Conservation (phyloP, 345 rosid genomes). For the Hibiscus trionum region DNA sequence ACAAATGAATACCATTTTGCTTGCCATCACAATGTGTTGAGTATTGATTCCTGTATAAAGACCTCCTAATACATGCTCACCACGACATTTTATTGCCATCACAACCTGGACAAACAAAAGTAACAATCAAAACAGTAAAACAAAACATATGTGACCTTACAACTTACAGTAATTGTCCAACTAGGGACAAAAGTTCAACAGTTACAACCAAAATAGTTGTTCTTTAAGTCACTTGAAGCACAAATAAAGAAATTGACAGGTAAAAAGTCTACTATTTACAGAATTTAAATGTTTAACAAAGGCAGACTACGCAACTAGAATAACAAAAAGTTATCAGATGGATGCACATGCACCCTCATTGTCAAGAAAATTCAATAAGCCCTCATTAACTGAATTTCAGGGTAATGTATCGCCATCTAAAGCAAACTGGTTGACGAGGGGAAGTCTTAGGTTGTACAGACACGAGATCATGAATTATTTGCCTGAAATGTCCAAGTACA, state of each 20-base stretch:
- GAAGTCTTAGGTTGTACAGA: not conserved
- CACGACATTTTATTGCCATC: constrained; percentile 85
- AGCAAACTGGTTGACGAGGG: not conserved
- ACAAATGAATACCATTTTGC: constrained; percentile 71
- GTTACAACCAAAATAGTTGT: not conserved
- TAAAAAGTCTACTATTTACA: not conserved
- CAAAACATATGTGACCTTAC: not conserved
- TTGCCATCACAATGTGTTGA: constrained; percentile 71
- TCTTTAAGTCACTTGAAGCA: not conserved
- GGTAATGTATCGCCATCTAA: not conserved
- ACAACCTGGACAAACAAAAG: constrained; percentile 44
- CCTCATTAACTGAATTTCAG: not conserved
- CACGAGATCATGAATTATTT: not conserved
- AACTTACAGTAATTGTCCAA: not conserved
- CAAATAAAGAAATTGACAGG: not conserved
- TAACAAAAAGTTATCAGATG: not conserved
- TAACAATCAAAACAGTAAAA: not conserved
- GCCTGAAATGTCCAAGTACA: not conserved
- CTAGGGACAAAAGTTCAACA: not conserved
- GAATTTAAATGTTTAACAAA: not conserved
- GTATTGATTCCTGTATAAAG: constrained; percentile 71
- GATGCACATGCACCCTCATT: not conserved
- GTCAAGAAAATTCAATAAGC: not conserved
- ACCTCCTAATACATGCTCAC: constrained; percentile 69
- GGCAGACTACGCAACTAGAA: not conserved